Conservation (phyloP, 2,329 filamentous ascomycete species). For the Colletotrichum caudatum region DNA sequence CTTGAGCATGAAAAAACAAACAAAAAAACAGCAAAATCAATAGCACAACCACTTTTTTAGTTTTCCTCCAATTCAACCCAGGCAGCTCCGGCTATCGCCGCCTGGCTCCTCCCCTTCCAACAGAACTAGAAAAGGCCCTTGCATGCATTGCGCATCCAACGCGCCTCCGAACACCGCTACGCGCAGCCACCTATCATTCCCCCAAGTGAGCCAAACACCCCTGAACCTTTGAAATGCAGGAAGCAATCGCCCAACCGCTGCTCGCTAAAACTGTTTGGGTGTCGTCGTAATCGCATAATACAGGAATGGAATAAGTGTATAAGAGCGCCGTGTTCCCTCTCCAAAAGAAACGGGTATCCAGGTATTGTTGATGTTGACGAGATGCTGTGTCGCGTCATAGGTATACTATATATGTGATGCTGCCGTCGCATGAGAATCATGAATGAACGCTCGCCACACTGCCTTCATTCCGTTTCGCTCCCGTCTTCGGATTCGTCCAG, state of each 20-base stretch:
- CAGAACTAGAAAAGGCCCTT: background rate
- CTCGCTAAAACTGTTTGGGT: conserved; percentile 29
- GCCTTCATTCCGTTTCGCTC: conserved; percentile 51
- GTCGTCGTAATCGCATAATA: conserved; percentile 39
- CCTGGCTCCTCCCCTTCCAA: background rate
- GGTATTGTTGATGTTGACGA: conserved; percentile 34
- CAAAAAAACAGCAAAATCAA: background rate
- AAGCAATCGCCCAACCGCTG: conserved; percentile 17
- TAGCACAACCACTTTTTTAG: background rate
- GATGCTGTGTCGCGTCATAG: conserved; percentile 37
- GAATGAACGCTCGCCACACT: conserved; percentile 35
- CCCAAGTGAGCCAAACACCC: background rate
- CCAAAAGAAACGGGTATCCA: conserved; percentile 40
- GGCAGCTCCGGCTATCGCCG: background rate
- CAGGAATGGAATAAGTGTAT: conserved; percentile 37
- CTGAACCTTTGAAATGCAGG: conserved; percentile 22
- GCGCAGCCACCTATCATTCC: background rate
- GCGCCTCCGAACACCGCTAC: background rate
- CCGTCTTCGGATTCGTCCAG: conserved; percentile 52
- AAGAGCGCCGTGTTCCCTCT: conserved; percentile 32
- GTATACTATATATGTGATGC: conserved; percentile 41
- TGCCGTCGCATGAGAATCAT: conserved; percentile 37
- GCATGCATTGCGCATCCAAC: conserved; percentile 1
- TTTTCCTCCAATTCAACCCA: background rate
- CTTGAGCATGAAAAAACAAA: background rate